Evolutionary conservation across 352 stramenopile species (phyloP).

Genomic region (Globisporangium cystogenes): DNA sequence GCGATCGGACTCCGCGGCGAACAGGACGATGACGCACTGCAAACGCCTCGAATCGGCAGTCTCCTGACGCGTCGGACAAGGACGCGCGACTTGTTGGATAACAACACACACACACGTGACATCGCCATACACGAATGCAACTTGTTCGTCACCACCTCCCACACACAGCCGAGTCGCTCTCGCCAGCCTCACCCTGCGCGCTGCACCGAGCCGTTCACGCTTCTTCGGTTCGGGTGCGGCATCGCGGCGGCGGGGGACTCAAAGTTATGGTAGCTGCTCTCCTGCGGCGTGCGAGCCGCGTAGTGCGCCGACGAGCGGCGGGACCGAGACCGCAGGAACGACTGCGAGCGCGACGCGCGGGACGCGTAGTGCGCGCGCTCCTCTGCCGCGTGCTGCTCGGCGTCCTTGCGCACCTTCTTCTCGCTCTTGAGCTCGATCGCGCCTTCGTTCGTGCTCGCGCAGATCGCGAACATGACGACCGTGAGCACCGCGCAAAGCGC

Average conservation of each 20-base stretch:
- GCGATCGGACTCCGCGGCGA: too few relatives aligned
- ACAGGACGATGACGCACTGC: too few relatives aligned
- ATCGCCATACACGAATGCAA: neutral
- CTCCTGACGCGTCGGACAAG: too few relatives aligned
- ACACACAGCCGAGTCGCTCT: too few relatives aligned
- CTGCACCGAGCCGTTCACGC: slow-evolving; percentile 5
- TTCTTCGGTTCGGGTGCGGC: slow-evolving; percentile 4
- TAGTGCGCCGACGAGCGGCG: slow-evolving; percentile 61
- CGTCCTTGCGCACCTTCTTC: slow-evolving; percentile 68
- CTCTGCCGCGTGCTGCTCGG: slow-evolving; percentile 26
- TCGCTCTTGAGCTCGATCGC: slow-evolving; percentile 84
- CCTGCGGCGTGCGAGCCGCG: slow-evolving; percentile 35
- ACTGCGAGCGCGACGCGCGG: slow-evolving; percentile 70
- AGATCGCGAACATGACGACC: slow-evolving; percentile 70
- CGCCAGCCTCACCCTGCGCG: neutral
- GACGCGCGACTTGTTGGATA: too few relatives aligned
- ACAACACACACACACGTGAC: too few relatives aligned
- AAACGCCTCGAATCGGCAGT: too few relatives aligned
- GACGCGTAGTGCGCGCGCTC: slow-evolving; percentile 41
- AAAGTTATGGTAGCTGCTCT: slow-evolving; percentile 77
- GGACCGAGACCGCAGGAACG: slow-evolving; percentile 62
- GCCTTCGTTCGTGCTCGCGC: slow-evolving; percentile 73
- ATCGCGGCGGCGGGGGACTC: slow-evolving; percentile 43
- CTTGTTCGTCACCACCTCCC: neutral
- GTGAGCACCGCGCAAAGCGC: slow-evolving; percentile 63